Conservation (phyloP, 441 rosid genomes). For the Omphalea diandra region DNA sequence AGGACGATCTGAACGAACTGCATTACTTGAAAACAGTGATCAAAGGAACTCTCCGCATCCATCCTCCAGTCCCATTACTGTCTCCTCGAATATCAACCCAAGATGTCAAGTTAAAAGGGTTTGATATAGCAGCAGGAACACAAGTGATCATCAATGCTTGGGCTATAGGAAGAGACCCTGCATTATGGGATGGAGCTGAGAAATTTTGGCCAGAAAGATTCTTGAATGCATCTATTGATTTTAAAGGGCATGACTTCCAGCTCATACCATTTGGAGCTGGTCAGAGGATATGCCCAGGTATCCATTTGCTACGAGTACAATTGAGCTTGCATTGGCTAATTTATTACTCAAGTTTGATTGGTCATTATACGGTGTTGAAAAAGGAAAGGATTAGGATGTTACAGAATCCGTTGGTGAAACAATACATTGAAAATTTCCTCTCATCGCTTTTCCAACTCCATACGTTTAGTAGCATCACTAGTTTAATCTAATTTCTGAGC, state of each 20-base stretch:
- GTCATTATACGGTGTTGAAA: slow-evolving; percentile 29
- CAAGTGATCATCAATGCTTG: slow-evolving; percentile 40
- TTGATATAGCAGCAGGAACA: slow-evolving; percentile 37
- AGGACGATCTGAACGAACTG: slow-evolving; percentile 31
- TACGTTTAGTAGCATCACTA: no score
- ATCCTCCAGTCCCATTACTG: slow-evolving; percentile 43
- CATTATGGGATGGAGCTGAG: slow-evolving; percentile 37
- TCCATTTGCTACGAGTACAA: slow-evolving; percentile 23
- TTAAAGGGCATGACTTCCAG: slow-evolving; percentile 37
- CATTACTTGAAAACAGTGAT: slow-evolving; percentile 39
- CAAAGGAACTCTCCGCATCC: slow-evolving; percentile 51
- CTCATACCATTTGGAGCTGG: slow-evolving; percentile 44
- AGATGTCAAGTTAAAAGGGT: slow-evolving; percentile 35
- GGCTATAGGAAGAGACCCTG: slow-evolving; percentile 49
- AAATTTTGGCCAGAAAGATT: slow-evolving; percentile 52
- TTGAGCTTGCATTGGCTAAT: slow-evolving; percentile 36
- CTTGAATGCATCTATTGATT: slow-evolving; percentile 26
- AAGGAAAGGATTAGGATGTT: slow-evolving; percentile 30
- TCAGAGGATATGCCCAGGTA: slow-evolving; percentile 36
- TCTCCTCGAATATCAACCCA: slow-evolving; percentile 38
- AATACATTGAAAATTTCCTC: slow-evolving; percentile 29
- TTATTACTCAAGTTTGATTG: slow-evolving; percentile 33
- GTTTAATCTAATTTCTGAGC: no score
- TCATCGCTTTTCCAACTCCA: slow-evolving; percentile 29
- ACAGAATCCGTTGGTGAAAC: slow-evolving; percentile 24